Conservation (phyloP, 2,329 filamentous ascomycete species). For the Neonectria ditissima region DNA sequence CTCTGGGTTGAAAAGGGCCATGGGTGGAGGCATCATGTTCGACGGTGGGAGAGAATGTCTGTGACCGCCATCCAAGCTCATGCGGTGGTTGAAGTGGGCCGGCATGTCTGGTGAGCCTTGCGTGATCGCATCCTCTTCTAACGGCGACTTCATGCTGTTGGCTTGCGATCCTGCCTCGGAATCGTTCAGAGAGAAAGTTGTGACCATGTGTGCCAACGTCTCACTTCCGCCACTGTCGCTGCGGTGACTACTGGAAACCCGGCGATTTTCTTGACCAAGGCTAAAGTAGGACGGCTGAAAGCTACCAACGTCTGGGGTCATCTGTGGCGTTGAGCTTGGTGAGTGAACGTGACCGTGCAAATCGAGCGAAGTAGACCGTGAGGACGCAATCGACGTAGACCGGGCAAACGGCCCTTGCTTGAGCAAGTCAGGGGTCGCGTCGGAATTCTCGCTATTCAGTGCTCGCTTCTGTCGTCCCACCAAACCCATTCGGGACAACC, state of each 20-base stretch:
- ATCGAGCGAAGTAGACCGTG: conserved; percentile 93
- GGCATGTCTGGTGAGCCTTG: conserved; percentile 83
- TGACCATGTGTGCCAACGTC: conserved; percentile 83
- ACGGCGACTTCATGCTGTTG: conserved; percentile 67
- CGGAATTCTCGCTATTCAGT: conserved; percentile 78
- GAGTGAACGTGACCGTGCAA: conserved; percentile 79
- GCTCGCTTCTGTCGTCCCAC: conserved; percentile 96
- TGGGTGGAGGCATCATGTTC: conserved; percentile 87
- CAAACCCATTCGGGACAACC: conserved; percentile 95
- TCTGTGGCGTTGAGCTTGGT: conserved; percentile 85
- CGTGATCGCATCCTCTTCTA: conserved; percentile 81
- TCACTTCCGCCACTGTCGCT: conserved; percentile 96
- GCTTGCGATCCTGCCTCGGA: conserved; percentile 55
- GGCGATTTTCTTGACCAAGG: conserved; percentile 73
- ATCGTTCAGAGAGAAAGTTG: conserved; percentile 80
- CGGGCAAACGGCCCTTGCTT: conserved; percentile 93
- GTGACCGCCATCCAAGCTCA: conserved; percentile 50
- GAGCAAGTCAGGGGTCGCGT: conserved; percentile 90
- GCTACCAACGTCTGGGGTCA: conserved; percentile 77
- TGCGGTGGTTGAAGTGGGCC: conserved; percentile 50
- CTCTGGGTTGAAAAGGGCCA: conserved; percentile 95
- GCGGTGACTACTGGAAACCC: conserved; percentile 79
- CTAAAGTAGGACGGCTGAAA: conserved; percentile 95
- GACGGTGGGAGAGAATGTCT: conserved; percentile 58
- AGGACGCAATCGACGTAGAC: conserved; percentile 87